These are phyloP conservation scores for Mortierella sp. DNA, from an alignment of 371 early-diverging fungal species.

Conservation along the genomic window DNA sequence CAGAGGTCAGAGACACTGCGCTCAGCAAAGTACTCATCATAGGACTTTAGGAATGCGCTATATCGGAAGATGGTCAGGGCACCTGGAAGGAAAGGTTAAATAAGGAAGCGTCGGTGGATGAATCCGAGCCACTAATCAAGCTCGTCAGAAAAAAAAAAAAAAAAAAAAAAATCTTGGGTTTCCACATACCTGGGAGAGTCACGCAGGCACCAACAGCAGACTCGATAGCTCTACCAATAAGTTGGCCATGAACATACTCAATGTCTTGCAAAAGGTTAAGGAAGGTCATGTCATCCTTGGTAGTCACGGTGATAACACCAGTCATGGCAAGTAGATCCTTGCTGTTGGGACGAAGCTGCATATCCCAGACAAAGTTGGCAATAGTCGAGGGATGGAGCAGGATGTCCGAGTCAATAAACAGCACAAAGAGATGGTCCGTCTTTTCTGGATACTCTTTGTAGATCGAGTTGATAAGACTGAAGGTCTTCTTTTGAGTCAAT, in stretches of 20 bases:
- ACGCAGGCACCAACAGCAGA: conserved; percentile 51
- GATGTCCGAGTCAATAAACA: conserved; percentile 60
- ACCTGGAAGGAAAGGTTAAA: conserved; percentile 17
- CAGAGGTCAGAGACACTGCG: conserved; percentile 35
- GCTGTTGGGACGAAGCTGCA: conserved; percentile 33
- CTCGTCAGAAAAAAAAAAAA: no score
- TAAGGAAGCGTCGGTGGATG: background rate
- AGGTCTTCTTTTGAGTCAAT: conserved; percentile 48
- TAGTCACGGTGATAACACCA: conserved; percentile 37
- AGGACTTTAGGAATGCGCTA: conserved; percentile 29
- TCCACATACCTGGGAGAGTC: conserved; percentile 46
- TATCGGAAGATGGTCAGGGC: conserved; percentile 54
- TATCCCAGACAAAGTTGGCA: conserved; percentile 42
- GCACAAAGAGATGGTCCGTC: conserved; percentile 42
- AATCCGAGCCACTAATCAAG: no score
- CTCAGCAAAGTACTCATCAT: conserved; percentile 50
- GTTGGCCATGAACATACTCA: conserved; percentile 55
- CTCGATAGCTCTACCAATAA: conserved; percentile 47
- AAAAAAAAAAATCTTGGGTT: no score
- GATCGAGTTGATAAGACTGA: conserved; percentile 16
- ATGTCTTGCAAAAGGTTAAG: conserved; percentile 48
- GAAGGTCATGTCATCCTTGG: conserved; percentile 44
- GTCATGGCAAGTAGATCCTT: conserved; percentile 40
- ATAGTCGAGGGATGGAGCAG: conserved; percentile 43
- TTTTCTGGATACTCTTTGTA: conserved; percentile 36